Conservation (phyloP, 2,329 filamentous ascomycete species). For the Apiospora marii region DNA sequence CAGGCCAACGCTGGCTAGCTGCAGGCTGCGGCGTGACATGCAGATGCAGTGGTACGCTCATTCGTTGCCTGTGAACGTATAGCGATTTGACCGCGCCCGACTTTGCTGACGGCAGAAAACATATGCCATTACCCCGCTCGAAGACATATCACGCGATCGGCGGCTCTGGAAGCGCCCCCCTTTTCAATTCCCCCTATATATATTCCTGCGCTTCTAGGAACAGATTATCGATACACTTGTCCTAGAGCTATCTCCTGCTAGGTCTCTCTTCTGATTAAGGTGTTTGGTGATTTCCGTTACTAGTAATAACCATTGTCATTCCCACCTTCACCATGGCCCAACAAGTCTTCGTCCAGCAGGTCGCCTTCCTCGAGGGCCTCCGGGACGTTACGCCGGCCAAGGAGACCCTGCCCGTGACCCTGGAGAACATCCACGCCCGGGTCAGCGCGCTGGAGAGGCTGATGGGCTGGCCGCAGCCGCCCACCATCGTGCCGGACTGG, state of each 20-base stretch:
- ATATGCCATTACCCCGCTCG: neutral
- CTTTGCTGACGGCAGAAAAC: neutral
- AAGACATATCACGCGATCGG: neutral
- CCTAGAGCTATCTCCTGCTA: neutral
- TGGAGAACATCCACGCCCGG: neutral
- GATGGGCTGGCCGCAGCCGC: neutral
- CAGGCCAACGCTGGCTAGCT: neutral
- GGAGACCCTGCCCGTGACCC: neutral
- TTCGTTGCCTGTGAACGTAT: neutral
- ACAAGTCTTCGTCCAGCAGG: neutral
- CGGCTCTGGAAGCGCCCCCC: neutral
- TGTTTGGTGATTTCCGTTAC: neutral
- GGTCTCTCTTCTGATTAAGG: too few species aligned
- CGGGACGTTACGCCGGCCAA: neutral
- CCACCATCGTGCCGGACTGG: neutral
- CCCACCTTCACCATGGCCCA: neutral
- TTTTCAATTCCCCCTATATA: neutral
- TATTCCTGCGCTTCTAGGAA: neutral
- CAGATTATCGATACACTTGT: too few species aligned
- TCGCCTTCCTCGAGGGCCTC: neutral
- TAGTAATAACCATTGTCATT: neutral
- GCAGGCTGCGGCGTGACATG: neutral
- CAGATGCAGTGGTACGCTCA: conserved; percentile 1
- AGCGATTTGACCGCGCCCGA: neutral
- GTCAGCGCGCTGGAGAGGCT: neutral